Evolutionary conservation across 2,329 filamentous ascomycete species (phyloP).

Genomic region (Aspergillus costaricaensis): DNA sequence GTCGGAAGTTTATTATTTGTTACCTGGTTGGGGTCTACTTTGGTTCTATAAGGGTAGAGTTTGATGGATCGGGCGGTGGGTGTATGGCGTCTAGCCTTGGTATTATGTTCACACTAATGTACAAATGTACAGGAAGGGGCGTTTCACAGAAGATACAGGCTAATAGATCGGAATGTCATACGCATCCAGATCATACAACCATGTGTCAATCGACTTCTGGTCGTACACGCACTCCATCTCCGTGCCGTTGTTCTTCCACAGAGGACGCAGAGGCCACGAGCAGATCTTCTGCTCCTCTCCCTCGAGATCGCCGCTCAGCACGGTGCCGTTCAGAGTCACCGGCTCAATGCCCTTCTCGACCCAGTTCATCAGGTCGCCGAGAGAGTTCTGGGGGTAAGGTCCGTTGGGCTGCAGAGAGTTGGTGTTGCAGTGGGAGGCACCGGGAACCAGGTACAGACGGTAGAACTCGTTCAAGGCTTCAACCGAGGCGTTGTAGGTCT

Average conservation of each 20-base stretch:
- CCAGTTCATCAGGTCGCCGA: constrained; percentile 54
- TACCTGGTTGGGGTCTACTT: background rate
- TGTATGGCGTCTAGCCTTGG: too few species aligned
- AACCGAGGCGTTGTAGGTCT: constrained; percentile 42
- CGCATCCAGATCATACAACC: background rate
- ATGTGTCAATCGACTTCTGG: background rate
- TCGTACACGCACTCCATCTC: background rate
- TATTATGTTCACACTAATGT: background rate
- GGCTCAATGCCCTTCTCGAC: constrained; percentile 54
- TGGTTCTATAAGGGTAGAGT: too few species aligned
- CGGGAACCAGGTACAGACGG: constrained; percentile 57
- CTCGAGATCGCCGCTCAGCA: constrained; percentile 30
- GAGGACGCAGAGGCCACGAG: constrained; percentile 35
- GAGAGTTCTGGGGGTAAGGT: constrained; percentile 49
- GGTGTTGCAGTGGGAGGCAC: constrained; percentile 54
- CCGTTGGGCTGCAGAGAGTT: constrained; percentile 49
- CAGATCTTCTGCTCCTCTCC: constrained; percentile 38
- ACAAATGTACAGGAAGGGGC: background rate
- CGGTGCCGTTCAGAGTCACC: constrained; percentile 46
- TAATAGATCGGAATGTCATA: background rate
- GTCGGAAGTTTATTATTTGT: background rate
- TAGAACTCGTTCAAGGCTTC: constrained; percentile 56
- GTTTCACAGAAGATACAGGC: background rate
- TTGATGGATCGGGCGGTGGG: too few species aligned
- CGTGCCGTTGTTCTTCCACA: constrained; percentile 1